phyloP scores from a whole-genome alignment of 306 rosid species.

The Macrotyloma uniflorum region DNA sequence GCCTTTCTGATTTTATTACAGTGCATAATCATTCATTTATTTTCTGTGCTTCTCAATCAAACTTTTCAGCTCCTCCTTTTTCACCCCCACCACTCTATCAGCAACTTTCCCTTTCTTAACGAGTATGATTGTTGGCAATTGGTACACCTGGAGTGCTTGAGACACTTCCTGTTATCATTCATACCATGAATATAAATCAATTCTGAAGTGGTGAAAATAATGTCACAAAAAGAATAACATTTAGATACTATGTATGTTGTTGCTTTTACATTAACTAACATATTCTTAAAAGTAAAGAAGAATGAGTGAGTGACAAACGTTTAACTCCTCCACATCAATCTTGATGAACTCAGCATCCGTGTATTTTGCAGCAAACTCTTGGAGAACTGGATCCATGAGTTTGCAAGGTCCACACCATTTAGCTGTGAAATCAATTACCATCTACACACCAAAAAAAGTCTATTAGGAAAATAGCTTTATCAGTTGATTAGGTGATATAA shows the following conservation, averaged over 20 bases:
- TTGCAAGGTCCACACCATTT: slow-evolving; percentile 88
- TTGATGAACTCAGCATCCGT: slow-evolving; percentile 66
- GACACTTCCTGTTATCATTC: slow-evolving; percentile 68
- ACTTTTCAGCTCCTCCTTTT: slow-evolving; percentile 65
- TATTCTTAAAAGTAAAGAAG: neutral
- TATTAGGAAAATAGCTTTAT: neutral
- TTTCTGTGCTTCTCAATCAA: slow-evolving; percentile 66
- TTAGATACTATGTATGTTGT: neutral
- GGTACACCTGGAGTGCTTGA: slow-evolving; percentile 55
- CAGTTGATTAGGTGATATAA: neutral
- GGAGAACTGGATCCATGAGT: slow-evolving; percentile 62
- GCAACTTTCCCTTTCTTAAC: slow-evolving; percentile 60
- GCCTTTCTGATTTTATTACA: neutral
- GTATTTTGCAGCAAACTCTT: slow-evolving; percentile 59
- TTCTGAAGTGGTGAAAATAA: slow-evolving; percentile 17
- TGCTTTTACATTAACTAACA: neutral
- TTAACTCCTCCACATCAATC: slow-evolving; percentile 74
- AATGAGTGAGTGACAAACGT: slow-evolving; percentile 45
- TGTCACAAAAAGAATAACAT: neutral
- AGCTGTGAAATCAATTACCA: slow-evolving; percentile 84
- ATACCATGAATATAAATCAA: slow-evolving; percentile 11
- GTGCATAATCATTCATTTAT: slow-evolving; percentile 25
- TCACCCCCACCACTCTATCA: slow-evolving; percentile 68
- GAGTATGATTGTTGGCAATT: slow-evolving; percentile 76
- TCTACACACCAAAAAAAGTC: slow-evolving; percentile 42